phyloP scores from a whole-genome alignment of 805 yeast species.

The Suhomyces prunicola region DNA sequence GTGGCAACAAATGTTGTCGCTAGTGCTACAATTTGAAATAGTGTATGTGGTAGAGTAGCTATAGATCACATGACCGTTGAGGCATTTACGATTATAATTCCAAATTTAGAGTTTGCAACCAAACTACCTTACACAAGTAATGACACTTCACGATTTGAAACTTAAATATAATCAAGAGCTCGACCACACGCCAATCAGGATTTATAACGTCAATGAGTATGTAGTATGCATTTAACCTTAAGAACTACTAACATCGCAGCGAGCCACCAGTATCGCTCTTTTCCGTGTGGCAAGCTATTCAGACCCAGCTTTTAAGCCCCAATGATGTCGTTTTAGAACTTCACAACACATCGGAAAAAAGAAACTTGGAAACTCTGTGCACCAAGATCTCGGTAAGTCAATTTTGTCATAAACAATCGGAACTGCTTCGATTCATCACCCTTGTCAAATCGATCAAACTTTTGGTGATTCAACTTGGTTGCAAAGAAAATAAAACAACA shows the following conservation, averaged over 20 bases:
- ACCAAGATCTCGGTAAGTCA: background rate
- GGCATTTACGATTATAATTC: background rate
- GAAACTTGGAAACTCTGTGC: background rate
- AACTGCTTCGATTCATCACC: background rate
- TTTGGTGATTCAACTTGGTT: background rate
- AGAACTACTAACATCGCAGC: background rate
- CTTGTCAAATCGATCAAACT: conserved; percentile 5
- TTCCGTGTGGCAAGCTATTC: background rate
- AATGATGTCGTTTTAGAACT: background rate
- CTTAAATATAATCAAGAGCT: background rate
- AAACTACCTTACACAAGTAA: background rate
- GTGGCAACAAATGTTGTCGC: background rate
- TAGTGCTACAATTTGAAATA: background rate
- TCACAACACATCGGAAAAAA: background rate
- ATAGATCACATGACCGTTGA: background rate
- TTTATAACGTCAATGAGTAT: background rate
- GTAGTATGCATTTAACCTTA: background rate
- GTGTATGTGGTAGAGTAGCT: background rate
- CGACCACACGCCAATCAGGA: background rate
- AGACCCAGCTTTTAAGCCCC: background rate
- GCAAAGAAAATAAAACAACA: conserved; percentile 26
- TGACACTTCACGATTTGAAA: background rate
- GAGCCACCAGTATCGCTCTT: background rate
- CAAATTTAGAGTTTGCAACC: background rate
- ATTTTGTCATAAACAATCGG: background rate